These are phyloP conservation scores for Trifolium repens DNA, from an alignment of 306 rosid species.

Conservation along the genomic window DNA sequence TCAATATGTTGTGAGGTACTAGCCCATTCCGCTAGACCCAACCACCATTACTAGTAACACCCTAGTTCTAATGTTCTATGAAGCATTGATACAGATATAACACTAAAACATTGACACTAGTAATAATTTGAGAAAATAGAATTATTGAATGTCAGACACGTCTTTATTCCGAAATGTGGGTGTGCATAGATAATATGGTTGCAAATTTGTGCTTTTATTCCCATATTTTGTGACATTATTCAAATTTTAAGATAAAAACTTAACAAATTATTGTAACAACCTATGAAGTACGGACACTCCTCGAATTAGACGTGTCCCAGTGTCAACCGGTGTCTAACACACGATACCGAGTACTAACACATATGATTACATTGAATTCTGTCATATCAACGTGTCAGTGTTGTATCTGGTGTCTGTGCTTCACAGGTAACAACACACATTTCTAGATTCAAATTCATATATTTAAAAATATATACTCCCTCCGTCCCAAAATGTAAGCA, in stretches of 20 bases:
- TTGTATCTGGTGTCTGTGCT: too few species aligned
- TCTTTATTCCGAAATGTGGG: neutral
- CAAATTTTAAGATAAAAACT: neutral
- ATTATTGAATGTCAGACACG: neutral
- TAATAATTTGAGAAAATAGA: neutral
- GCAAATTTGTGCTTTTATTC: conserved; percentile 5
- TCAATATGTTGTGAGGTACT: neutral
- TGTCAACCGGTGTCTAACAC: too few species aligned
- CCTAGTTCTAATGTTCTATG: neutral
- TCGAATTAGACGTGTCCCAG: too few species aligned
- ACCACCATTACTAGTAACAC: neutral
- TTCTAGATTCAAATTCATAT: conserved; percentile 34
- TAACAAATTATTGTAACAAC: conserved; percentile 8
- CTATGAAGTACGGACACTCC: too few species aligned
- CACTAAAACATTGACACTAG: neutral
- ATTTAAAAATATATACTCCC: too few species aligned
- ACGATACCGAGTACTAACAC: too few species aligned
- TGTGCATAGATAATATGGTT: neutral
- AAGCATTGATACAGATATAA: neutral
- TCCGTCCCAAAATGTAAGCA: too few species aligned
- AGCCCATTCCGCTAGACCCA: neutral
- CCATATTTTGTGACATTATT: neutral
- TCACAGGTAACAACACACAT: conserved; percentile 2
- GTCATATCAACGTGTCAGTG: too few species aligned
- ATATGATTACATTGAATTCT: too few species aligned